These are phyloP conservation scores for Rhodomyrtus tomentosa DNA, from an alignment of 345 rosid genomes.

Conservation along the genomic window DNA sequence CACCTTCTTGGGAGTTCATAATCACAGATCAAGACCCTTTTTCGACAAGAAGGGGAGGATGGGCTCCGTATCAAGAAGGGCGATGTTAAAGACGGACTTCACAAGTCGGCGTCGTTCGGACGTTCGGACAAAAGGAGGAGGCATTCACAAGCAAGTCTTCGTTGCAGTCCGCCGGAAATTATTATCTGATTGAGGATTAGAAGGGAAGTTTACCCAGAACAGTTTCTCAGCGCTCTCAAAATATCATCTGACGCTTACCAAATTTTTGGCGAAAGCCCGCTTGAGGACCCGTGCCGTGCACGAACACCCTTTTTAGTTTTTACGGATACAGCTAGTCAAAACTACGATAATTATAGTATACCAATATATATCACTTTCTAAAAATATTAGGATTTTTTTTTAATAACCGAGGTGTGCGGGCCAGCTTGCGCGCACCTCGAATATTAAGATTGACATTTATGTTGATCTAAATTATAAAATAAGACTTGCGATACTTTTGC, in stretches of 20 bases:
- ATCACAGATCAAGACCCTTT: too few species aligned
- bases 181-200: neutral
- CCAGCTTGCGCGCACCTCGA: too few species aligned
- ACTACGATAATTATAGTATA: too few species aligned
- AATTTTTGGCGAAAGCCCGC: too few species aligned
- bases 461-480: too few species aligned
- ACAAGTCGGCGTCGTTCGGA: neutral
- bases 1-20: too few species aligned
- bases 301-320: neutral
- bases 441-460: too few species aligned
- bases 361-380: too few species aligned
- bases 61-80: neutral
- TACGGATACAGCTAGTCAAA: neutral
- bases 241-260: neutral
- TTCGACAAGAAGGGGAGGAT: neutral
- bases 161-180: neutral
- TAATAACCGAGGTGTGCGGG: too few species aligned
- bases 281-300: neutral
- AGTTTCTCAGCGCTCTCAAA: neutral
- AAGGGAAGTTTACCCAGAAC: neutral
- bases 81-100: neutral
- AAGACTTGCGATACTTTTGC: too few species aligned
- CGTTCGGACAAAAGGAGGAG: neutral
- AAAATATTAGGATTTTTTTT: too few species aligned
- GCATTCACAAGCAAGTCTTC: neutral